phyloP scores from a whole-genome alignment of 2,329 filamentous ascomycete species.

The Gnomoniopsis sp. region DNA sequence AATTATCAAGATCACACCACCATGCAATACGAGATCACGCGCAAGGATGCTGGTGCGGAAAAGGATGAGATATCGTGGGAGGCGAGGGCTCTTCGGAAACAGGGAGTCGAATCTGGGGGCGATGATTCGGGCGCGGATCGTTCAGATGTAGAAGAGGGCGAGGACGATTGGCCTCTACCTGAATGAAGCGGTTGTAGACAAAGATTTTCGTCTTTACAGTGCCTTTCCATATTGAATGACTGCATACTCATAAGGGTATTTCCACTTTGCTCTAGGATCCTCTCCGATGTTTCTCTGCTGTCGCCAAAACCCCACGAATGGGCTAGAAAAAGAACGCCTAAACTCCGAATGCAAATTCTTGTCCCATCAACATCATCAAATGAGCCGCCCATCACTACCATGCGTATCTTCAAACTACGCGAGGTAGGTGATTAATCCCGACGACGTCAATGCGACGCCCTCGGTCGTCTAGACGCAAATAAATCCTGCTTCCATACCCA shows the following conservation, averaged over 20 bases:
- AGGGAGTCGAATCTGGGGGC: not conserved
- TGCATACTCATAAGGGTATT: conserved; percentile 12
- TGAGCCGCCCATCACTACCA: not conserved
- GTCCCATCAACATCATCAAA: not conserved
- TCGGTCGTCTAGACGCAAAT: too few relatives aligned
- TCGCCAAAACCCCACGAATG: not conserved
- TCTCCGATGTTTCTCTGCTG: not conserved
- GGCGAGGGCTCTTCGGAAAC: not conserved
- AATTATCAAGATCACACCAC: conserved; percentile 70
- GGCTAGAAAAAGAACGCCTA: not conserved
- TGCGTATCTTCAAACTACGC: not conserved
- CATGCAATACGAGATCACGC: conserved; percentile 62
- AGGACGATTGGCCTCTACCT: not conserved
- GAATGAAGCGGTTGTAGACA: not conserved
- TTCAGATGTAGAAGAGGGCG: not conserved
- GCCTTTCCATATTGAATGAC: not conserved
- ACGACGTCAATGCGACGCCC: too few relatives aligned
- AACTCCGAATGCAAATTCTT: not conserved
- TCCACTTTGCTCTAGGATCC: conserved; percentile 4
- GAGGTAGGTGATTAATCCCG: too few relatives aligned
- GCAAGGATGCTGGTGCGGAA: conserved; percentile 13
- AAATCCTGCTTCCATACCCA: too few relatives aligned
- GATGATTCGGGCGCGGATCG: too few relatives aligned
- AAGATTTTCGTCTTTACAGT: not conserved
- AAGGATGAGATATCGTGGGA: conserved; percentile 2